Base-by-base conservation (phyloP, 176 grass and related monocot species). In the Musa acuminata region DNA sequence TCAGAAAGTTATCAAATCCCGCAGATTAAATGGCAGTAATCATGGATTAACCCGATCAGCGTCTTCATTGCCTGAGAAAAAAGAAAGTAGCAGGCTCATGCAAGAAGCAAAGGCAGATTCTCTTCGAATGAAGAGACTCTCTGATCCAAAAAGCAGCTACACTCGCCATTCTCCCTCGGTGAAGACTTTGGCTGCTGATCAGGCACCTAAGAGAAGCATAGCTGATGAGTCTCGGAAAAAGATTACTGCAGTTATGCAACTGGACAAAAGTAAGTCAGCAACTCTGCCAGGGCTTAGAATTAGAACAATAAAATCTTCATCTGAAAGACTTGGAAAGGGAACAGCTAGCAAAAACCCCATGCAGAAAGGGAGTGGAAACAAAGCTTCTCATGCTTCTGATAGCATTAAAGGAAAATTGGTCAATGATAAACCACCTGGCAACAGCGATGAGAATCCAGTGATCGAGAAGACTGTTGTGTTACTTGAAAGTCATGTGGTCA, bases 241-340 rank as follows among this genome's bases (percentile, higher is more conserved):
- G 81, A 92, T 97, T 66, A 90, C 87, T 80, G 75, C 72, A 51
- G 84, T 75, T 26, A 48, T 84, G 78, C 64, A 80, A 72, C 84
- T 97, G 54, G 93, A 97, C 81, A 76, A 97, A 81, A 97, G 67
- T 57, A 97, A 93, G 80, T 87, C 93, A 77, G 85, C 90, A 79
- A 84, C 85, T 60, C 71, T 97, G 72, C 90, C 90, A 54, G 93
- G 89, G 79, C 55, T 90, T 62, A 96, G 75, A 72, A 62, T 84
- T 69, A 75, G 35, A 75, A 60, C 69, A 43, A 49, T 73, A 13
- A 84, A 75, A 52, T 52, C 10, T 60, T 24, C 77, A 49, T 35
- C 29, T 35, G 19, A 70, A 72, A 66, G 72, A 65, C 55, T 77
- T 58, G 83, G 80, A 77, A 78, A 67, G 64, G 78, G 53, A 51